Evolutionary conservation across 2,329 filamentous ascomycete genomes (phyloP), one percentile per base, ranked within the genome.

Genomic region (Leptographium flavum): DNA sequence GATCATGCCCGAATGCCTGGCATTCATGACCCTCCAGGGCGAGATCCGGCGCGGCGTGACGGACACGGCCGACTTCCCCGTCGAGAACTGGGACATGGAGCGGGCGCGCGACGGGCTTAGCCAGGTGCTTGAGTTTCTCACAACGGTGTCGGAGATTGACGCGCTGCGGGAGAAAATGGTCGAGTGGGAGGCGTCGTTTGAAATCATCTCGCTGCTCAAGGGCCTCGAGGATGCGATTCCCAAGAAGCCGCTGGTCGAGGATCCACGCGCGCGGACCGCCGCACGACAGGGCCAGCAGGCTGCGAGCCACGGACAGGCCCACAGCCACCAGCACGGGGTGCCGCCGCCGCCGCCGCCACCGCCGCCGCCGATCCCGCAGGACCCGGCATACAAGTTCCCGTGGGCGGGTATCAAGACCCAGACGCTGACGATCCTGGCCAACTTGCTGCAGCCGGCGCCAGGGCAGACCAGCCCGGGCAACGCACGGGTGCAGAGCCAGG

Each of bases 1-100:
- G 50, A 90, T 95, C 49, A 88, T 95, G 5, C 90, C 90, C 0
- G 88, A 95, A 57, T 94, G 87, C 15, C 85, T 88, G 45, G 88
- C 88, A n/a, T 70, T 95, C 32, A 94, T 96, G 66, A 87, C 92
- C 56, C 73, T 94, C 3, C 90, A 96, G 64, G 85, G 86, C 15
- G 83, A 94, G 57, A 94, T 95, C 30, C 81, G 86, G 36, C 79
- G 81, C 35, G 79, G 81, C 28, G 72, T 79, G 46, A 78, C 81
- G 15, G 76, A 90, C 49, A 79, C 86, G 0, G 79, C 85, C 50
- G 88, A 95, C 56, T 96, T 95, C 55, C 90, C 90, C 0, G 79
- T 95, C 2, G 93, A 96, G 55, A 74, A 87, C 39, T 96, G 90
- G 90, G 90, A 96, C 56, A 94, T 96, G 83, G 90, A 96, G 60